Evolutionary conservation across 768 basidiomycete species (phyloP), one percentile per base, ranked within the genome.

Genomic region (Daedalea quercina): DNA sequence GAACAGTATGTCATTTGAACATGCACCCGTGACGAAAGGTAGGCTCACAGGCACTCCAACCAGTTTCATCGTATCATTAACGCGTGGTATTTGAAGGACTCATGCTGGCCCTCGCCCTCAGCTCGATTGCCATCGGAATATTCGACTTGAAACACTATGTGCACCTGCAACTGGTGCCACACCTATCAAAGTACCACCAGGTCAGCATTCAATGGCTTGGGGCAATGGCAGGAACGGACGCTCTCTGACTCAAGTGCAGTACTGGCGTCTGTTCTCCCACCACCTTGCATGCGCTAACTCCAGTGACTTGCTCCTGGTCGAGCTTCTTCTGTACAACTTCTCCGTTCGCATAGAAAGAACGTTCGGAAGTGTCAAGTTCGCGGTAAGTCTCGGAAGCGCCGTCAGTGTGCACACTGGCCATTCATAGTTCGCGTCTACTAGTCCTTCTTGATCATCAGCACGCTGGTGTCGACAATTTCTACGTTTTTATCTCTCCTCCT

Each of bases 111-210:
- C 72, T 80, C 43, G 91, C 82, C 26, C 54, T 89, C 43, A 77
- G 81, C 2, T 90, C 94, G n/a, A 73, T 94, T 51, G 63, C 81
- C 6, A 83, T 77, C 43, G 85, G 89, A 1, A 65, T 95, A 28
- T 87, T 94, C 63, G 92, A 94, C 61, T 71, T 90, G 59, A 95
- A 94, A 66, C 85, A 93, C 62, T 90, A 92, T 66, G 77, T 92
- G 54, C 89, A 94, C 66, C 73, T 96, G 2, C 93, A 89, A 72
- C 78, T 94, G 37, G 79, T 89, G 19, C 94, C 93, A 1, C 93
- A 96, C 65, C 76, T 96, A 45, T 91, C 90, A n/a, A 81, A 80
- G 50, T 80, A 94, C 66, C 87, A 90, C 62, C 93, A 95, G 76
- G 93, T 90, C 71, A 15, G 37, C 47, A 67, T 57, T 40, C 22